Base-by-base conservation (phyloP, 352 stramenopile species). In the Globisporangium okanoganense region DNA sequence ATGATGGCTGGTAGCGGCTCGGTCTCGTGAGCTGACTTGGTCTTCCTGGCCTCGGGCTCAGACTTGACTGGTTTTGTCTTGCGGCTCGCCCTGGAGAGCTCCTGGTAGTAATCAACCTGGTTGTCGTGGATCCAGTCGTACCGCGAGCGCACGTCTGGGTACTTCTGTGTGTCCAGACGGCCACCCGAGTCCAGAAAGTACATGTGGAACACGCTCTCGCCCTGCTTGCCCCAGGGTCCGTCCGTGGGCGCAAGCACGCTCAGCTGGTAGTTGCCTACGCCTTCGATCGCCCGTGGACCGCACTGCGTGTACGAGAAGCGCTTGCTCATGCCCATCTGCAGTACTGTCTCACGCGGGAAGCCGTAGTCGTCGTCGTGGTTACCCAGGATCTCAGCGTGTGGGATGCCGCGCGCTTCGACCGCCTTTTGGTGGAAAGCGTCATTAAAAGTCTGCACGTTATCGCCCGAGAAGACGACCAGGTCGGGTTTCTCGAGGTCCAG, bases 161-260 rank as follows among this genome's bases (percentile, higher is more conserved):
- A 75, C 9, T 53, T 66, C 1, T 44, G 13, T 5, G 53, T 65
- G 58, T 85, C 57, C 4, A 79, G 72, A 20, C 65, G 69, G 6
- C 55, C 62, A 41, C 75, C 63, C 2, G 76, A 88, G 54, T 90
- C 81, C 24, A 90, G 61, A 51, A 90, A 88, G 69, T 90, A 90
- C 78, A 90, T 85, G 31, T 74, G 76, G 36, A 88, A 82, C 3
- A 86, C 76, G 10, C 62, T 73, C 0, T 43, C 51, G 0, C 75
- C 69, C 16, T 59, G 31, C 0, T 55, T 13, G 0, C 78, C 76
- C 78, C 80, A 85, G 0, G 72, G 29, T 5, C 76, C 79, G 27
- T 67, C 55, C 0, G 40, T 31, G 5, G 79, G 79, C 27, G 77
- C 77, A 16, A 78, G 51, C 1, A 88, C 51, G 35, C 69, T 73